Base-by-base conservation (phyloP, 1,139 yeast species). In the Candida dubliniensis region DNA sequence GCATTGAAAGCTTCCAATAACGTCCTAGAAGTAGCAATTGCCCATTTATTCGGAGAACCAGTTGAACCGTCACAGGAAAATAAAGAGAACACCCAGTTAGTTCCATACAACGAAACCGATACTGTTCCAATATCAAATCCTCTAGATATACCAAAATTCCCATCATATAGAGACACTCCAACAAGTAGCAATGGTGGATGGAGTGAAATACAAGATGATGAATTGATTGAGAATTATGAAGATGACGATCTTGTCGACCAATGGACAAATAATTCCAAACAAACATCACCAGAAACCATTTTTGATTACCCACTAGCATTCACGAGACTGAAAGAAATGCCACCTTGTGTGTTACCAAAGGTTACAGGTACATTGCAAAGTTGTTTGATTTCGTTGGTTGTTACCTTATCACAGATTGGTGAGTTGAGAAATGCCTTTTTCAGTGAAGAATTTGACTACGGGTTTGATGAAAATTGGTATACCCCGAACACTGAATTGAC, bases 11-110 rank as follows among this genome's bases (percentile, higher is more conserved):
- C 59, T 26, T 56, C 79, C 15, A 66, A 71, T 43, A 70, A 77
- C 49, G 74, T 82, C 52, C 67, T 81, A n/a, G 74, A 74, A 38
- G 66, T 66, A 35, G 88, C 88, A 5, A 71, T 81, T 40, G 76
- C 74, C 26, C 75, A 61, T 53, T 68, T 82, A 26, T 77, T 82
- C 51, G 77, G 72, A 32, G 79, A 69, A 26, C 61, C 64, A 11
- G 59, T 64, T 25, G 65, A 51, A 14, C 43, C 37, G 31, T 43
- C 43, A 15, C 40, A 45, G 13, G 44, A 35, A 18, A 39, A 36
- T 23, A 41, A 36, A n/a, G 42, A 40, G 26, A 42, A 47, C 18
- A 38, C 45, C 18, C 49, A 52, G 37, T 13, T 48, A 10, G 36
- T 45, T 8, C 43, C 36, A 32, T 48, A 51, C 34, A 47, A 46